Conservation (phyloP, 768 basidiomycete genomes). For the Dioszegia hungarica region DNA sequence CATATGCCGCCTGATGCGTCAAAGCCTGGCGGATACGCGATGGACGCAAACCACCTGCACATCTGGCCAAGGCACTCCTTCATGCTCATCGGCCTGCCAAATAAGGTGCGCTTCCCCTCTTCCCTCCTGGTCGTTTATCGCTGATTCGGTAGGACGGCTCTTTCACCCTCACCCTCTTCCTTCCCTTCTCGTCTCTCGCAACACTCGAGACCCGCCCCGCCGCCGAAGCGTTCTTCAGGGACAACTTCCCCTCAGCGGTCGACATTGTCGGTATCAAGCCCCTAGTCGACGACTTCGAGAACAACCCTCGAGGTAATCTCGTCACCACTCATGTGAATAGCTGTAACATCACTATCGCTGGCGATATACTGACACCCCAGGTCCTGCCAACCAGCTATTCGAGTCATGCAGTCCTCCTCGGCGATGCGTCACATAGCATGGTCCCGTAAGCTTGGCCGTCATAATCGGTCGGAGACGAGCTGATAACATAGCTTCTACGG, state of each 20-base stretch:
- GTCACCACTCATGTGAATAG: conserved; percentile 81
- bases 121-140: neutral
- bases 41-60: conserved; percentile 94
- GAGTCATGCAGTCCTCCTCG: conserved; percentile 62
- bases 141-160: conserved; percentile 69
- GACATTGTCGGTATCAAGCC: conserved; percentile 73
- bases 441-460: conserved; percentile 61
- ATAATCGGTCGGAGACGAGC: too few species aligned
- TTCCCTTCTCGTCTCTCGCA: conserved; percentile 67
- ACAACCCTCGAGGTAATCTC: conserved; percentile 80
- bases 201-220: conserved; percentile 59
- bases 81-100: conserved; percentile 98
- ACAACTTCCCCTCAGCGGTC: conserved; percentile 83
- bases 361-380: conserved; percentile 4
- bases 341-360: neutral
- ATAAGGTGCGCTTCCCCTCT: conserved; percentile 62
- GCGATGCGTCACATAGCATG: conserved; percentile 96
- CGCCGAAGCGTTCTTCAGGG: conserved; percentile 67
- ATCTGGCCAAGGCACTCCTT: conserved; percentile 99
- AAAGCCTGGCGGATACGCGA: conserved; percentile 63
- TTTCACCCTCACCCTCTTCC: conserved; percentile 95
- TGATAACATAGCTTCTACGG: conserved; percentile 54
- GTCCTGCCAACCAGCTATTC: conserved; percentile 30
- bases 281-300: conserved; percentile 69
- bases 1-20: conserved; percentile 73